Base-by-base conservation (phyloP, 495 filamentous ascomycete species). In the Neurospora sp. region DNA sequence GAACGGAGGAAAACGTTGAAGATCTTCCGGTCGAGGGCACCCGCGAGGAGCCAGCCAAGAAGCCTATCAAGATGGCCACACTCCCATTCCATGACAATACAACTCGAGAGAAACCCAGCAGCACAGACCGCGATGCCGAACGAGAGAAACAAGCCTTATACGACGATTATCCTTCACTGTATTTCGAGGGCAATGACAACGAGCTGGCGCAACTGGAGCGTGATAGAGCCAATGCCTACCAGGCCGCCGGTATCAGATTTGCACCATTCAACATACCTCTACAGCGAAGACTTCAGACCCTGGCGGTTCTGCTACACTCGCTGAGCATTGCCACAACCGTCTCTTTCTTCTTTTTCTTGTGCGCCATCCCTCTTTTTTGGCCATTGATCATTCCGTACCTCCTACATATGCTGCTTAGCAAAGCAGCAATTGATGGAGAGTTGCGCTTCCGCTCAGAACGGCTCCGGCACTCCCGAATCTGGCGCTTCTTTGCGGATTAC, bases 311-410 rank as follows among this genome's bases (percentile, higher is more conserved):
- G 42, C 86, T 90, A 71, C 96, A 98, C 82, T 97, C 90, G 42
- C 87, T 98, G 74, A 90, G 87, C 71, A 92, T 98, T 73, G 90
- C 90, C 68, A 84, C 89, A 31, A 87, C 88, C 41, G 85, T 97
- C 27, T 90, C 92, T n/a, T 72, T 87, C 69, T 98, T 98, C 85
- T 98, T 96, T 82, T 92, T 95, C 78, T 88, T 94, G 59, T 97
- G 94, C 81, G 90, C 92, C 61, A 94, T 94, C 73, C 96, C 96
- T 1, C 81, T 99, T 16, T 89, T 90, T 72, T 99, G 96, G 96
- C 96, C 96, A 3, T 76, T 99, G 61, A 82, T 99, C 14, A 80
- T 99, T n/a, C 92, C 94, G 4, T 99, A 98, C 77, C 86, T 97
- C 39, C 84, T 98, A 72, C 93, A 95, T 81, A 88, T 89, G 40